Evolutionary conservation across 345 rosid species (phyloP).

Genomic region (Brassica carinata): DNA sequence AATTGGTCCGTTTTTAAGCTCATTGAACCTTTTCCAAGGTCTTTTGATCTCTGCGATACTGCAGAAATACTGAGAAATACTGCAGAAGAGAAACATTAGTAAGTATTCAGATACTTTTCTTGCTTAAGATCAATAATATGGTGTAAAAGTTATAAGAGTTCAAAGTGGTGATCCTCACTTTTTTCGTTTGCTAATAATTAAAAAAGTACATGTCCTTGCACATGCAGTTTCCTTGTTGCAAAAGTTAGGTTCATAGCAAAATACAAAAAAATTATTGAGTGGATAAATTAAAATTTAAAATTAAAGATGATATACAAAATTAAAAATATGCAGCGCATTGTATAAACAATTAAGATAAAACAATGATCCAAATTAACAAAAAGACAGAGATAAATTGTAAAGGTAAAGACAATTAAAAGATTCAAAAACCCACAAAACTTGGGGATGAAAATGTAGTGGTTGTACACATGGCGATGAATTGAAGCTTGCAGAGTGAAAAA

Average conservation of each 20-base stretch:
- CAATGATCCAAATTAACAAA: constrained; percentile 1
- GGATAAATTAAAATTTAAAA: too few species aligned
- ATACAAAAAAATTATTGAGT: too few species aligned
- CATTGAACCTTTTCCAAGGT: constrained; percentile 77
- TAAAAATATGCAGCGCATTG: neutral
- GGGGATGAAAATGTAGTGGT: neutral
- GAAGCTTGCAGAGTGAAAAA: neutral
- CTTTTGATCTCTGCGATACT: constrained; percentile 70
- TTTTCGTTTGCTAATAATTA: too few species aligned
- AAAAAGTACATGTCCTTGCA: neutral
- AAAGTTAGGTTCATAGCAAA: too few species aligned
- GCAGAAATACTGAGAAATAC: neutral
- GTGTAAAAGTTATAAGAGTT: too few species aligned
- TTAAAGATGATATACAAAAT: too few species aligned
- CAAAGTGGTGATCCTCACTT: too few species aligned
- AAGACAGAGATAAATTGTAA: neutral
- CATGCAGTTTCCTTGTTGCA: neutral
- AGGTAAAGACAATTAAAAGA: neutral
- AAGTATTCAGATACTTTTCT: too few species aligned
- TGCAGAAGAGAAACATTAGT: neutral
- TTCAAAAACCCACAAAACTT: too few species aligned
- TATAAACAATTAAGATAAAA: neutral
- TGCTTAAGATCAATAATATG: too few species aligned
- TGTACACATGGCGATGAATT: neutral
- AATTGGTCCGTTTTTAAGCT: constrained; percentile 90